These are phyloP conservation scores for Aspergillus bridgeri DNA, from an alignment of 495 filamentous ascomycete genomes.

Conservation along the genomic window DNA sequence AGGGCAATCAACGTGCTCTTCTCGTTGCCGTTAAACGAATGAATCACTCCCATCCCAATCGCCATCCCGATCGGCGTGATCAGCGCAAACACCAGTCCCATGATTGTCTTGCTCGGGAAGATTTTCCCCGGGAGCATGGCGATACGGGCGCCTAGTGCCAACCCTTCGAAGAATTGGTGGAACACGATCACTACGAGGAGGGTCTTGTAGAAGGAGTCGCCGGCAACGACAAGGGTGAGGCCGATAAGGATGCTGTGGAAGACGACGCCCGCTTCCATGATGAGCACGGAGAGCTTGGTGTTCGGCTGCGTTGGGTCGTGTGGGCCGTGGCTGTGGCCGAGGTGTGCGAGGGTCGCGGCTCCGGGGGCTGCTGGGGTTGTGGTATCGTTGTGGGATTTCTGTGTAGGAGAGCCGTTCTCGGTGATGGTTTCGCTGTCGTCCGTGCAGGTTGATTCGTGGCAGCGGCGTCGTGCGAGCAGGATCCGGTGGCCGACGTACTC, in stretches of 20 bases:
- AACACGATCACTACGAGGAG: constrained; percentile 72
- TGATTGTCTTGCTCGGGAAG: constrained; percentile 36
- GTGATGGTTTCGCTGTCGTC: not conserved
- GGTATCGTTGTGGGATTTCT: constrained; percentile 8
- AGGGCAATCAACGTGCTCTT: constrained; percentile 36
- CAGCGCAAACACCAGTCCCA: constrained; percentile 36
- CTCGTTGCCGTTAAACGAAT: constrained; percentile 38
- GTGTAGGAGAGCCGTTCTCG: constrained; percentile 7
- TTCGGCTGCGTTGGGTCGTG: constrained; percentile 28
- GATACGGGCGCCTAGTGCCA: constrained; percentile 71
- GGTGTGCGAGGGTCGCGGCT: constrained; percentile 15
- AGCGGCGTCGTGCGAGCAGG: constrained; percentile 26
- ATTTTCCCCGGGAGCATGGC: constrained; percentile 58
- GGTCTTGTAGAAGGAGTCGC: constrained; percentile 56
- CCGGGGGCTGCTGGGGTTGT: constrained; percentile 4
- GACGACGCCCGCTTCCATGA: constrained; percentile 68
- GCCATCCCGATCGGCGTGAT: constrained; percentile 47
- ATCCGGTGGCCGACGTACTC: constrained; percentile 57
- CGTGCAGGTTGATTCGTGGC: not conserved
- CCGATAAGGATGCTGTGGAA: constrained; percentile 61
- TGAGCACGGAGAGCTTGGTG: constrained; percentile 55
- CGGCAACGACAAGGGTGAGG: constrained; percentile 35
- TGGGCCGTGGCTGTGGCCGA: constrained; percentile 31
- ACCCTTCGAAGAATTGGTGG: constrained; percentile 65
- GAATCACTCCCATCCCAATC: constrained; percentile 40